Conservation (phyloP, 768 basidiomycete species). For the Lepiota venenata region DNA sequence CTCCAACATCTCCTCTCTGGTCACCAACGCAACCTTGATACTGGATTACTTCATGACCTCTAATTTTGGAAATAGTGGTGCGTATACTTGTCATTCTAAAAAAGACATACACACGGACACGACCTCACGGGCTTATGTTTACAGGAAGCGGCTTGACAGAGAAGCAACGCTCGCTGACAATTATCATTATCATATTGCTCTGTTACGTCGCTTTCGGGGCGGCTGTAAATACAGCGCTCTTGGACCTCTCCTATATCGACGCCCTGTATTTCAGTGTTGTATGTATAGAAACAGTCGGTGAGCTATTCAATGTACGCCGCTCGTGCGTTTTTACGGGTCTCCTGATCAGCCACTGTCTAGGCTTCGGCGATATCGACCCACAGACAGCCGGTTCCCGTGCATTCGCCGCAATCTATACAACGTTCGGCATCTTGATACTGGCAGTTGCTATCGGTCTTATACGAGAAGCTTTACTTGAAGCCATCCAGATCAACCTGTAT, state of each 20-base stretch:
- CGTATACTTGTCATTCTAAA: neutral
- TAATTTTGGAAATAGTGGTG: constrained; percentile 47
- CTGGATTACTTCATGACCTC: constrained; percentile 55
- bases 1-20: constrained; percentile 61
- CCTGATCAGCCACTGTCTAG: constrained; percentile 24
- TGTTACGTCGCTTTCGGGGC: constrained; percentile 74
- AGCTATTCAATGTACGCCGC: constrained; percentile 12
- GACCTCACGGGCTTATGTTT: neutral
- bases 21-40: constrained; percentile 67
- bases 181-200: constrained; percentile 73
- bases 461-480: constrained; percentile 72
- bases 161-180: constrained; percentile 76
- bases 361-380: constrained; percentile 77
- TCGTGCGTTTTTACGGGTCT: neutral
- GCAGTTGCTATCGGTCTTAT: constrained; percentile 61
- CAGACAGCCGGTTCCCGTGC: constrained; percentile 45
- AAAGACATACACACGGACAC: no score
- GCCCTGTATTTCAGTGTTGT: constrained; percentile 77
- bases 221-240: constrained; percentile 49
- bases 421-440: constrained; percentile 60
- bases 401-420: constrained; percentile 56
- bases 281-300: constrained; percentile 66
- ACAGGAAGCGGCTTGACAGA: constrained; percentile 76
- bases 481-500: constrained; percentile 62
- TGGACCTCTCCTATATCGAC: constrained; percentile 61